Base-by-base conservation (phyloP, 2,329 filamentous ascomycete species). In the Neofusicoccum umdonicola region DNA sequence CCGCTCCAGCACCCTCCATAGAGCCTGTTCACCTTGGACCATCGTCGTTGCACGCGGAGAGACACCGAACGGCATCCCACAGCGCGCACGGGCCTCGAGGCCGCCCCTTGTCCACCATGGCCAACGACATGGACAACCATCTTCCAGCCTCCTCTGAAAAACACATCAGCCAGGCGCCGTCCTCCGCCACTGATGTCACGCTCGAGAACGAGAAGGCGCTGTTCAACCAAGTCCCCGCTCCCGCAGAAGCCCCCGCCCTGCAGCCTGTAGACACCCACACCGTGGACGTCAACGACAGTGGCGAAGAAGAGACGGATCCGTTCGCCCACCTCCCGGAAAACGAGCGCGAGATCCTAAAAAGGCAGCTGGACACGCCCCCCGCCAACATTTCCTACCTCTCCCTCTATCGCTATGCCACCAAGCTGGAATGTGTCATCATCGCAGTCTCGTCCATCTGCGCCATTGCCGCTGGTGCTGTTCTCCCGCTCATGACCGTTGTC, bases 401-500 rank as follows among this genome's bases (percentile, higher is more conserved):
- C 0, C 80, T 93, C 19, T 92, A 86, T 74, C 86, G 90, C 67
- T 93, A 92, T 79, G 85, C 90, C 3, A 88, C 87, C 1, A 82
- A 78, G 56, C 84, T 82, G 68, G 90, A 93, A 71, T 71, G 88
- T 15, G 68, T 88, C 66, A 87, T 93, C 72, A 83, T 92, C 45
- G 70, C 76, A 44, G 76, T 91, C 63, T 85, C 88, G 58, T 73
- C 81, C 34, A 70, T 94, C 62, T 86, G 85, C 65, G 84, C 90
- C 68, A 90, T 93, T 68, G 87, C 83, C 39, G 89, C 87, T 17
- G 91, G 92, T 66, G 90, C 90, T 63, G 88, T 89, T 7, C 77
- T 94, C 66, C 92, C 92, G 5, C 80, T 92, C 19, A 94, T 95
- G 87, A 94, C 91, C 34, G 72, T 71, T 17, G 60, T 68, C 66